Evolutionary conservation across 83 land plant species (phyloP).

Genomic region (Diphasiastrum complanatum): DNA sequence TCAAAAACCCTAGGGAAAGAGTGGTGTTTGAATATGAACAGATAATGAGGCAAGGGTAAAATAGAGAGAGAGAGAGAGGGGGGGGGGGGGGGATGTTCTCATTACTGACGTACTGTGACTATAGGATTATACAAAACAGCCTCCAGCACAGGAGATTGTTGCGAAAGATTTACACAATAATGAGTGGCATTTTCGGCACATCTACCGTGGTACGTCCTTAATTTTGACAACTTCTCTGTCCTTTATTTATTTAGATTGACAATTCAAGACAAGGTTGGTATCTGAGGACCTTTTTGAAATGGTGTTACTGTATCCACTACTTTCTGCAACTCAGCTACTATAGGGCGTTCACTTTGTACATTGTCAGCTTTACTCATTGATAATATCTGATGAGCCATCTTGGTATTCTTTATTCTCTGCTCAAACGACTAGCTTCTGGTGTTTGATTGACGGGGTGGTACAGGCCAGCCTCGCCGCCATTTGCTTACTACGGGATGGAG

Average conservation of each 20-base stretch:
- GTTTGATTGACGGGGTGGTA: not conserved
- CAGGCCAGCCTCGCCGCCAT: constrained; percentile 98
- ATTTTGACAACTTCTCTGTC: not conserved
- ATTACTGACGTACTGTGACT: too few species aligned
- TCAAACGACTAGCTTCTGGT: not conserved
- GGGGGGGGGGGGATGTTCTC: too few species aligned
- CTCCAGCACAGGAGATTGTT: constrained; percentile 88
- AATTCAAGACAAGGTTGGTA: not conserved
- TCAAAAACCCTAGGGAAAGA: too few species aligned
- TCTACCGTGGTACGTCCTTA: constrained; percentile 67
- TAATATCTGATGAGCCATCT: not conserved
- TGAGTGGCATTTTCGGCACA: constrained; percentile 91
- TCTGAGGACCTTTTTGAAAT: too few species aligned
- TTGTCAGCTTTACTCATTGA: too few species aligned
- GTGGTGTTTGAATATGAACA: too few species aligned
- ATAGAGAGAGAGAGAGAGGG: too few species aligned
- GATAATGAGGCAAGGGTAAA: too few species aligned
- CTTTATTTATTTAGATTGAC: not conserved
- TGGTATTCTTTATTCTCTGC: not conserved
- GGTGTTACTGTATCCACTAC: too few species aligned
- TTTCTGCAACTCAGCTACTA: too few species aligned
- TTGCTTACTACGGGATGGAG: constrained; percentile 99
- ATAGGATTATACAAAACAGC: constrained; percentile 87
- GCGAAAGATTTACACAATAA: constrained; percentile 87
- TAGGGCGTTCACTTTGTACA: too few species aligned